Conservation (phyloP, 129 eudicot genomes). For the Saposhnikovia divaricata region DNA sequence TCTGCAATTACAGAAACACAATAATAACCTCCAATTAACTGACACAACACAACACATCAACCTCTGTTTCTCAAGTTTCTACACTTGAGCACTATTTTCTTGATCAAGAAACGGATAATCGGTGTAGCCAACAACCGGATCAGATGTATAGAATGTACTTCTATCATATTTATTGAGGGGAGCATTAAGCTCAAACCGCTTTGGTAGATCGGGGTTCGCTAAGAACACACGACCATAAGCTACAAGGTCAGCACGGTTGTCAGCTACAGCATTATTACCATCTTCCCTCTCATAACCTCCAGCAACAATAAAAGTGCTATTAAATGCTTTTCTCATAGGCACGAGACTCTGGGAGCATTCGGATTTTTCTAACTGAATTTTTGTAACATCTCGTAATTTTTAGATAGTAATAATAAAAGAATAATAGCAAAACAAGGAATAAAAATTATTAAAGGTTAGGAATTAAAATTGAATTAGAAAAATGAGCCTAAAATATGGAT, state of each 20-base stretch:
- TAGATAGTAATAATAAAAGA: too few species aligned
- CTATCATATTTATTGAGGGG: constrained; percentile 12
- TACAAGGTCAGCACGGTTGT: constrained; percentile 7
- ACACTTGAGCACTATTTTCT: background rate
- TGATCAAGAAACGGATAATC: constrained; percentile 16
- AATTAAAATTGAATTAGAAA: too few species aligned
- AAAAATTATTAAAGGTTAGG: too few species aligned
- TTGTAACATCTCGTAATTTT: too few species aligned
- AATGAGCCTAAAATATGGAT: too few species aligned
- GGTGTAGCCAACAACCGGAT: constrained; percentile 16
- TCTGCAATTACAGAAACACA: background rate
- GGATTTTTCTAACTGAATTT: too few species aligned
- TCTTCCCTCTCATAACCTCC: constrained; percentile 37
- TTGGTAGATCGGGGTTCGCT: constrained; percentile 14
- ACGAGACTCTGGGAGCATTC: background rate
- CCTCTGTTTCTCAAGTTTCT: background rate
- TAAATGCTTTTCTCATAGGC: constrained; percentile 29
- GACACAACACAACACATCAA: background rate
- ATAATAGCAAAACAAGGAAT: too few species aligned
- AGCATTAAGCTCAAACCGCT: constrained; percentile 12
- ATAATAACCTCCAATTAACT: background rate
- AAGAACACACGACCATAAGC: constrained; percentile 13
- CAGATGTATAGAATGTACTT: constrained; percentile 5
- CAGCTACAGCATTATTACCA: constrained; percentile 13
- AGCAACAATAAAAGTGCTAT: constrained; percentile 30